phyloP scores from a whole-genome alignment of 345 rosid species.

The Eucalyptus sp. region DNA sequence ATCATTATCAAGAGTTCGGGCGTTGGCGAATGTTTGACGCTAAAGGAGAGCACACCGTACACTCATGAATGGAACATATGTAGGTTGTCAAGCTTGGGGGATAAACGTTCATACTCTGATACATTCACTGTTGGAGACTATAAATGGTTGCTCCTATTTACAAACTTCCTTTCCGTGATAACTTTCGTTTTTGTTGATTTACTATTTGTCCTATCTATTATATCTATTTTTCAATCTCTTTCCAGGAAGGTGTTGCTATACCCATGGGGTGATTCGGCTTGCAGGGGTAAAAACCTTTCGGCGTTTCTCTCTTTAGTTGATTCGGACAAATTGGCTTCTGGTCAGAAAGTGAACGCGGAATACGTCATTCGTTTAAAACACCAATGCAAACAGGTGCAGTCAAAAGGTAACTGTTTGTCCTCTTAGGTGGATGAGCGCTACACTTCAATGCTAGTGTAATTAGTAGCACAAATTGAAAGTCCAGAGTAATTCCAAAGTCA shows the following conservation, averaged over 20 bases:
- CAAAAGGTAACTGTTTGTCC: neutral
- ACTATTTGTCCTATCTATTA: neutral
- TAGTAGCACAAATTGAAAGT: neutral
- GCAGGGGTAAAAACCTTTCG: neutral
- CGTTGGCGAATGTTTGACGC: neutral
- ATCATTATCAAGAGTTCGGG: neutral
- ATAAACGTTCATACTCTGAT: neutral
- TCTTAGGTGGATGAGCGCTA: neutral
- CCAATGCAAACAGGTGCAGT: neutral
- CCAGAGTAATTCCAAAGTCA: neutral
- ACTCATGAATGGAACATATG: neutral
- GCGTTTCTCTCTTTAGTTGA: neutral
- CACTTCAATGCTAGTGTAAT: neutral
- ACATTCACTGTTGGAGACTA: neutral
- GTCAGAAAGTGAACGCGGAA: neutral
- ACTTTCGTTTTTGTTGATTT: neutral
- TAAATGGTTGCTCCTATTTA: neutral
- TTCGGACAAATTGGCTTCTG: neutral
- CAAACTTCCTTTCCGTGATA: neutral
- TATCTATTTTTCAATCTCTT: neutral
- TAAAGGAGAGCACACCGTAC: fast-evolving
- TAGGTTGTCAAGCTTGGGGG: neutral
- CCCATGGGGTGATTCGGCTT: neutral
- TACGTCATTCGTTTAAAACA: neutral
- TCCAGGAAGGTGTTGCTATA: neutral